These are phyloP conservation scores for Tinospora cordifolia DNA, from an alignment of 164 flowering plant genomes.

Conservation along the genomic window DNA sequence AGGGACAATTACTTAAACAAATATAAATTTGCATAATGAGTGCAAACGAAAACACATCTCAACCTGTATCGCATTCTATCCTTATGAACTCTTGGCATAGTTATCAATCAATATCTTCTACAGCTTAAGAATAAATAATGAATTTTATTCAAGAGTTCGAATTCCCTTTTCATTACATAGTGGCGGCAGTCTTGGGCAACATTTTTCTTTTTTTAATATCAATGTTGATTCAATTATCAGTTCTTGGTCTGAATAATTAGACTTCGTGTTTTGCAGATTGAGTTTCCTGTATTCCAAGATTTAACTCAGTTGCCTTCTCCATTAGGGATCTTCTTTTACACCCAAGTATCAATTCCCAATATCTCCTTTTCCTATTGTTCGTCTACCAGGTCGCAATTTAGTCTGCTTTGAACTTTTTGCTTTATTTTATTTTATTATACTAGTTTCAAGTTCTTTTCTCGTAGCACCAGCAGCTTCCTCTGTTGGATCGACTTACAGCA, in stretches of 20 bases:
- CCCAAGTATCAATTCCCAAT: constrained; percentile 29
- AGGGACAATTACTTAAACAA: too few species aligned
- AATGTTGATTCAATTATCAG: too few species aligned
- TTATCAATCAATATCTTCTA: background rate
- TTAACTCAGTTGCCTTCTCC: constrained; percentile 50
- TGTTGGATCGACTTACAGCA: constrained; percentile 44
- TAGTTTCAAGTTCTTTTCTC: constrained; percentile 2
- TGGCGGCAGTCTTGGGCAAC: background rate
- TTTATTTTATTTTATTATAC: background rate
- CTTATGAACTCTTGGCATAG: background rate
- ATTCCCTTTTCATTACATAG: background rate
- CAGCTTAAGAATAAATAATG: background rate
- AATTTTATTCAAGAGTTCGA: background rate
- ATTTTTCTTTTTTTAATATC: background rate
- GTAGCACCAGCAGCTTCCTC: constrained; percentile 44
- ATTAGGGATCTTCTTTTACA: constrained; percentile 38
- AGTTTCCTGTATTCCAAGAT: constrained; percentile 52
- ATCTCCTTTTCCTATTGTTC: background rate
- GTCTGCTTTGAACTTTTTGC: background rate
- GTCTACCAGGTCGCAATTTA: background rate
- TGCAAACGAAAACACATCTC: too few species aligned
- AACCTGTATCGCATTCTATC: too few species aligned
- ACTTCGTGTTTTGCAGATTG: constrained; percentile 35
- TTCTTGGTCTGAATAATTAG: background rate
- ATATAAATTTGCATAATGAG: too few species aligned